Conservation (phyloP, 345 rosid species). For the Euphorbia pulcherrima region DNA sequence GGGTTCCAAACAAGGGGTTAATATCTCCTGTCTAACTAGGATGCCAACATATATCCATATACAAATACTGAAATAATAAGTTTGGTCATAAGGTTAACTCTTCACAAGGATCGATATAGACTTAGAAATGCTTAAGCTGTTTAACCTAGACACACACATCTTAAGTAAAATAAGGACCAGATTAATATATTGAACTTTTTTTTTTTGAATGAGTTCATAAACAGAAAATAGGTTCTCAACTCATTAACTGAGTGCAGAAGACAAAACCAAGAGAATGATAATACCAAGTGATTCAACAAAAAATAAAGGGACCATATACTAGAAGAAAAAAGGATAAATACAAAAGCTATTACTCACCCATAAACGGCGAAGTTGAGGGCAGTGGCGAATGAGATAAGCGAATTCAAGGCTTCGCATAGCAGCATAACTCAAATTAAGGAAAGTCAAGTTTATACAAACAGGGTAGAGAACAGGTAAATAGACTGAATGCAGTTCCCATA, state of each 20-base stretch:
- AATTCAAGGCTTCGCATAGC: slow-evolving; percentile 48
- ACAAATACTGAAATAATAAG: background rate
- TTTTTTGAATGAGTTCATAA: background rate
- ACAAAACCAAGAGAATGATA: background rate
- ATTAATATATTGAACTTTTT: background rate
- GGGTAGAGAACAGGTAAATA: slow-evolving; percentile 48
- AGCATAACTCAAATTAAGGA: slow-evolving; percentile 57
- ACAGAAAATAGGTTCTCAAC: background rate
- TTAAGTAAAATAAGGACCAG: background rate
- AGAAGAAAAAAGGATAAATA: background rate
- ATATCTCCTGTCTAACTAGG: background rate
- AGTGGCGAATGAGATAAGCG: slow-evolving; percentile 48
- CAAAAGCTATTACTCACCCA: slow-evolving; percentile 41
- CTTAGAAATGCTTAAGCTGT: background rate
- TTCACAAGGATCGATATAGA: background rate
- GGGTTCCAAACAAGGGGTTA: no score
- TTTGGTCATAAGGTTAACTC: no score
- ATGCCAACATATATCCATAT: background rate
- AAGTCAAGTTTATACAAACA: slow-evolving; percentile 46
- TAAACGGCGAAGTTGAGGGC: slow-evolving; percentile 52
- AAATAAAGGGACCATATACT: background rate
- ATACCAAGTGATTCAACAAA: no score
- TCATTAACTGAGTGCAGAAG: background rate
- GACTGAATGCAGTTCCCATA: slow-evolving; percentile 43
- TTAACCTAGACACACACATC: background rate